A percentile compares a stretch with the other conserved stretches of the same genome.
These are phyloP conservation scores for Talaromyces sp. DNA, from an alignment of 2,329 filamentous ascomycete species.

Conservation along the genomic window DNA sequence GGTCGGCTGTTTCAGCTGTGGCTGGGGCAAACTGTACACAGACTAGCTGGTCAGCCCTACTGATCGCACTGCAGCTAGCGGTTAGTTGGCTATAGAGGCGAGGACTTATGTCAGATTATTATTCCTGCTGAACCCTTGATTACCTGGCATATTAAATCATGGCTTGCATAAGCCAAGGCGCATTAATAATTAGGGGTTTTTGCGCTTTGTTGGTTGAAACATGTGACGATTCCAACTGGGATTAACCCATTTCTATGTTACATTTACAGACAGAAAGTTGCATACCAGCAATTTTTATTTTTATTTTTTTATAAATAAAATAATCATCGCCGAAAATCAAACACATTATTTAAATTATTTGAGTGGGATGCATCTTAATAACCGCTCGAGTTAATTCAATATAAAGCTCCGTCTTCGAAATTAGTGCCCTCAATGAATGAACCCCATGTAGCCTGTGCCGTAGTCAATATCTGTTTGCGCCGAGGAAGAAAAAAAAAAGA, in stretches of 20 bases:
- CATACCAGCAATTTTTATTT: neutral
- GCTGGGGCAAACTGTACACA: neutral
- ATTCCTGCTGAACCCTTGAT: neutral
- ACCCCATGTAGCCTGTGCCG: slow-evolving; percentile 8
- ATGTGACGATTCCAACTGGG: neutral
- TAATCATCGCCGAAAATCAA: no score
- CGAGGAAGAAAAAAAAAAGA: no score
- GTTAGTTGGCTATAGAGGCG: neutral
- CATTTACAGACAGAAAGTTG: neutral
- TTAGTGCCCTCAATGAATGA: slow-evolving; percentile 7
- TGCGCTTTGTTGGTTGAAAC: neutral
- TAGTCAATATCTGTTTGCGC: neutral
- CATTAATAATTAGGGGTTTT: neutral
- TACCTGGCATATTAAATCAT: neutral
- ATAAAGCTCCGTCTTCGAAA: neutral
- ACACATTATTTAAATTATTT: no score
- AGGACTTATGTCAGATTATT: neutral
- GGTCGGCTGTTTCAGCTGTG: neutral
- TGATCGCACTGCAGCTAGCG: neutral
- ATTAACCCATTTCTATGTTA: neutral
- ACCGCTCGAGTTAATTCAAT: neutral
- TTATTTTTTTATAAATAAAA: neutral
- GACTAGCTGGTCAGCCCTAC: neutral
- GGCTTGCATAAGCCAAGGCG: neutral
- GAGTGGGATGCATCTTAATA: neutral